Evolutionary conservation across 192 early-diverging fungal genomes (phyloP).

Genomic region (Linnemannia zychae): DNA sequence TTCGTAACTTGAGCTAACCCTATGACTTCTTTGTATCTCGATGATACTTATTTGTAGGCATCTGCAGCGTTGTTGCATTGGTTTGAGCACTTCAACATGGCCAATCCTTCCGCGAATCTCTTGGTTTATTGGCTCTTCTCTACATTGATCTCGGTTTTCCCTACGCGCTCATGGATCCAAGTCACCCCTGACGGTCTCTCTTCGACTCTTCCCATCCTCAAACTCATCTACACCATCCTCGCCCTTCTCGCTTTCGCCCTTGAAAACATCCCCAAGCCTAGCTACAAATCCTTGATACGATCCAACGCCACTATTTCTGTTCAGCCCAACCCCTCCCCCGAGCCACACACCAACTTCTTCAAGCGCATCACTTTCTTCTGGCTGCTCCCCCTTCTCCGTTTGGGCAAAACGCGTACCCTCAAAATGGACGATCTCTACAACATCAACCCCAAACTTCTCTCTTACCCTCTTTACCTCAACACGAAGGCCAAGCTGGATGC

Average conservation of each 20-base stretch:
- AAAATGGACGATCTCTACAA: conserved; percentile 44
- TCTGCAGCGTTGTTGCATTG: conserved; percentile 12
- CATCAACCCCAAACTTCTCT: conserved; percentile 34
- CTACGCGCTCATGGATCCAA: conserved; percentile 53
- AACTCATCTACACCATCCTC: conserved; percentile 27
- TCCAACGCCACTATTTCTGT: background rate
- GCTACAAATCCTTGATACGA: conserved; percentile 42
- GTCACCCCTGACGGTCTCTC: conserved; percentile 10
- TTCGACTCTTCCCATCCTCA: conserved; percentile 36
- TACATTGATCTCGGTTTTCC: conserved; percentile 39
- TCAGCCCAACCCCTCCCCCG: conserved; percentile 39
- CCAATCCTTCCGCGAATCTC: conserved; percentile 57
- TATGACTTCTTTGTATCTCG: too few relatives aligned
- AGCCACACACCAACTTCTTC: conserved; percentile 39
- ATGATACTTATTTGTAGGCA: background rate
- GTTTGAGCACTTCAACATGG: conserved; percentile 39
- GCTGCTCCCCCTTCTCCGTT: conserved; percentile 45
- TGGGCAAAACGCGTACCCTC: conserved; percentile 36
- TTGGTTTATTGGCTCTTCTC: conserved; percentile 66
- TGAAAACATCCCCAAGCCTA: conserved; percentile 53
- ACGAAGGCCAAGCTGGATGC: conserved; percentile 36
- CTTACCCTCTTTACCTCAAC: conserved; percentile 36
- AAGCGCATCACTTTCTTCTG: conserved; percentile 51
- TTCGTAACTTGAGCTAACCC: background rate
- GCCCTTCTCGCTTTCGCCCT: conserved; percentile 55